Base-by-base conservation (phyloP, 352 stramenopile species). In the Hyaloperonospora brassicae region DNA sequence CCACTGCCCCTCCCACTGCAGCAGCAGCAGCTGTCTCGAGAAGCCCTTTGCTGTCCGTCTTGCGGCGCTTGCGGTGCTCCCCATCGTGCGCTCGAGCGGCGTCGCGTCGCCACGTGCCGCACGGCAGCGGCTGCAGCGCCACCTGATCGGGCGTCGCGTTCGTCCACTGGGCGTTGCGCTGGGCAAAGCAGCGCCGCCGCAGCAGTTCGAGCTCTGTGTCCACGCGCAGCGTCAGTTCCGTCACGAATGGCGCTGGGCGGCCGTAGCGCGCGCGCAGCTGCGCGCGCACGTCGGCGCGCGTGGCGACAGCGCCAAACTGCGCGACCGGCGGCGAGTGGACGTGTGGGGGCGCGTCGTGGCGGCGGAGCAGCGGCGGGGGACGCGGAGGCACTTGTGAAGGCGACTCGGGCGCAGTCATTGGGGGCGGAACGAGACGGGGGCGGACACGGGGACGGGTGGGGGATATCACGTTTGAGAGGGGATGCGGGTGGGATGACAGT, bases 201-300 rank as follows among this genome's bases (percentile, higher is more conserved):
- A 87, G 55, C 39, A 89, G 59, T 64, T 91, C 81, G 30, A 91
- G 61, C 58, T 89, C 76, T 45, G 72, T 85, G 68, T 91, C 81
- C 31, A 86, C 74, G 48, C 79, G 78, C 51, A 91, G 68, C 57
- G 75, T 87, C 72, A 84, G 80, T 61, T 91, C 80, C 38, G 55
- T 71, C 23, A 83, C n/a, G 35, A 40, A 31, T 0, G 48, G 46
- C 83, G 73, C 35, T 68, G 52, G 10, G 72, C 68, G 31, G 10
- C 47, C 56, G 58, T 84, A 87, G 49, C 70, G 68, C 12, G 48
- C 43, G 46, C 73, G 24, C 9, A 90, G 65, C 47, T 75, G 50
- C 23, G 30, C 40, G 44, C 77, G 77, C n/a, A 88, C 62, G 62
- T 68, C 65, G 13, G 63, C 45, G 2, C 17, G 21, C 13, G 48